phyloP scores from a whole-genome alignment of 257 asterid species.

The Penstemon eatonii region DNA sequence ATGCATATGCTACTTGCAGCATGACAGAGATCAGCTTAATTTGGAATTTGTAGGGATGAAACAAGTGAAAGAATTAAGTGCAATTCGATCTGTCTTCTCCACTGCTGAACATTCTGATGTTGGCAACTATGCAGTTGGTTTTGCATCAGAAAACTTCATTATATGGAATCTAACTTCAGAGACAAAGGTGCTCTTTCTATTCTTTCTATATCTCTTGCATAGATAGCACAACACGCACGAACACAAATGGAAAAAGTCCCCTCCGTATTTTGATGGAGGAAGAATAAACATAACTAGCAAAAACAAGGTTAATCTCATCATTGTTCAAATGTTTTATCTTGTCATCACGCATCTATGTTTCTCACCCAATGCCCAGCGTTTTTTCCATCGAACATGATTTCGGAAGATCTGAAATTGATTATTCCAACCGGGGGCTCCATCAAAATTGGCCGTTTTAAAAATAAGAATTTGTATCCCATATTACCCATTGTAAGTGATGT shows the following conservation, averaged over 20 bases:
- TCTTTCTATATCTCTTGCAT: background rate
- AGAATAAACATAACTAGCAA: background rate
- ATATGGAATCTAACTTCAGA: constrained; percentile 76
- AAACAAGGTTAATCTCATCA: background rate
- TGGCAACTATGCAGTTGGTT: constrained; percentile 77
- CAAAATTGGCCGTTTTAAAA: constrained; percentile 4
- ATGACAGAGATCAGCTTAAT: constrained; percentile 48
- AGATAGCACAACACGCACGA: background rate
- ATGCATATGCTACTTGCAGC: constrained; percentile 86
- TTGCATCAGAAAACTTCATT: constrained; percentile 78
- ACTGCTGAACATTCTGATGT: constrained; percentile 38
- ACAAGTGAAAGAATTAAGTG: constrained; percentile 80
- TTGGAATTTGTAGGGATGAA: constrained; percentile 87
- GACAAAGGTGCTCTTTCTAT: constrained; percentile 61
- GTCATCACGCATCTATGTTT: background rate
- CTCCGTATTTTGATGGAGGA: constrained; percentile 6
- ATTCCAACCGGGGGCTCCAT: constrained; percentile 3
- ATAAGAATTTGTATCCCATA: background rate
- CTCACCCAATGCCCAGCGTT: constrained; percentile 14
- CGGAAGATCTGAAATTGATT: constrained; percentile 1
- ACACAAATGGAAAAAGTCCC: constrained; percentile 12
- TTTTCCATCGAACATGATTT: background rate
- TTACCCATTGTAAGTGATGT: background rate
- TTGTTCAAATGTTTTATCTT: background rate
- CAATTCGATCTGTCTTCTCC: constrained; percentile 56